Base-by-base conservation (phyloP, 2,329 filamentous ascomycete genomes). In the Scleromitrula shiraiana region DNA sequence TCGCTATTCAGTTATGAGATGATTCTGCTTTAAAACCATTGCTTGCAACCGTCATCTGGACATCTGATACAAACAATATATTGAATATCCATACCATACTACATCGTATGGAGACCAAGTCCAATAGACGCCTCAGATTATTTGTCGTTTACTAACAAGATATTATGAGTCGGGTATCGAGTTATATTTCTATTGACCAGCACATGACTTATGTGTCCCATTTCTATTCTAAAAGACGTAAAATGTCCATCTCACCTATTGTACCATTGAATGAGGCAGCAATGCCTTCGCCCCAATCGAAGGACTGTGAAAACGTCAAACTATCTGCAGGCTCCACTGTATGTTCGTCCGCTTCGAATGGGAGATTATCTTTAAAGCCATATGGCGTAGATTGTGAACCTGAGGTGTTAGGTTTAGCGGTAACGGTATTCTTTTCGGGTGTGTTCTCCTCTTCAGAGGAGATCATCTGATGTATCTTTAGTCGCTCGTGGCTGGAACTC, bases 221-320 rank as follows among this genome's bases (percentile, higher is more conserved):
- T 8, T 20, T 15, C 9, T 30, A 30, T 30, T 46, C 50, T 20
- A 52, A 33, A 38, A 82, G 67, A 10, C 78, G 71, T 14, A 76
- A 77, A 38, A 82, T 79, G 43, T 78, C 78, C 78, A 82, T 82
- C 59, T 80, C 78, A 14, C 75, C 72, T 7, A 68, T 65, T 41
- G 53, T 67, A 3, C 68, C 68, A 39, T 69, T 62, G 46, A 70
- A 66, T 2, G 71, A 67, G 2, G 67, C 59, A 4, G 62, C 60
- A 8, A 66, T 59, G 5, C 61, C 56, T 36, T 76, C 73, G 30
- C 61, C 63, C 64, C 73, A 71, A 33, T 77, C 73, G 24, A 74
- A 67, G 14, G 62, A 59, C 14, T 66, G 55, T 2, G 65, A 59
- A n/a, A 65, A 62, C 9, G 64, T 63, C 3, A 65, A 52, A 2